phyloP scores from a whole-genome alignment of 768 basidiomycete genomes.

The Rhodocollybia butyracea region DNA sequence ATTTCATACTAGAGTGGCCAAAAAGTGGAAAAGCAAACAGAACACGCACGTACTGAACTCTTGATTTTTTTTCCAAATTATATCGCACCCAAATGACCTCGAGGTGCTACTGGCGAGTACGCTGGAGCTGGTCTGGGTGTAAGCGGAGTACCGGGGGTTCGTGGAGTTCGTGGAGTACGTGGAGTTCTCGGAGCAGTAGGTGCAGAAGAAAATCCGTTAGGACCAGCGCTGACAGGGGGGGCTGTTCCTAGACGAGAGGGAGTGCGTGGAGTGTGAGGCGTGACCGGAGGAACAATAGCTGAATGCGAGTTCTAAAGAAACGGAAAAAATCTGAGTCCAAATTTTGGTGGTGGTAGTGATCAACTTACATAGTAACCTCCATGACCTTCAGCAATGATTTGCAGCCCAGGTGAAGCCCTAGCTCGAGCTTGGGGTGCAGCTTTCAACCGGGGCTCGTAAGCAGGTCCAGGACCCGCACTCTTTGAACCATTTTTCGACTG shows the following conservation, averaged over 20 bases:
- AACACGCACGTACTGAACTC: background rate
- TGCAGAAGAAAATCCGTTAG: background rate
- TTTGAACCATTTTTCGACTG: slow-evolving; percentile 1
- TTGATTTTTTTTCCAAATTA: background rate
- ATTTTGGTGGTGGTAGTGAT: background rate
- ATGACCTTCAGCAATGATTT: slow-evolving; percentile 1
- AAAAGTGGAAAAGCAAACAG: background rate
- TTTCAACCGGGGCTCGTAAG: background rate
- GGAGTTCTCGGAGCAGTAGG: background rate
- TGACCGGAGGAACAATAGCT: slow-evolving; percentile 1
- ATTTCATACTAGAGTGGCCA: too few relatives aligned
- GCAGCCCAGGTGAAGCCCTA: background rate
- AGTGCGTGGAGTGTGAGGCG: background rate
- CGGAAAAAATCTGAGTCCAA: background rate
- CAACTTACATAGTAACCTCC: background rate
- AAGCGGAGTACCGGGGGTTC: background rate
- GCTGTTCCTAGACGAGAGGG: background rate
- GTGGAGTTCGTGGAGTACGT: background rate
- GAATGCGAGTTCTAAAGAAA: background rate
- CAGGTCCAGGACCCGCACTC: background rate
- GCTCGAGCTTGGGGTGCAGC: background rate
- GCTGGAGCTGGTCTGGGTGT: background rate
- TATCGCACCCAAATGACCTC: slow-evolving; percentile 2
- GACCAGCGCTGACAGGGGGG: background rate
- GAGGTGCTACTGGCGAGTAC: slow-evolving; percentile 4